Evolutionary conservation across 2,329 filamentous ascomycete genomes (phyloP), one percentile per base, ranked within the genome.

Genomic region (Nemania diffusa): DNA sequence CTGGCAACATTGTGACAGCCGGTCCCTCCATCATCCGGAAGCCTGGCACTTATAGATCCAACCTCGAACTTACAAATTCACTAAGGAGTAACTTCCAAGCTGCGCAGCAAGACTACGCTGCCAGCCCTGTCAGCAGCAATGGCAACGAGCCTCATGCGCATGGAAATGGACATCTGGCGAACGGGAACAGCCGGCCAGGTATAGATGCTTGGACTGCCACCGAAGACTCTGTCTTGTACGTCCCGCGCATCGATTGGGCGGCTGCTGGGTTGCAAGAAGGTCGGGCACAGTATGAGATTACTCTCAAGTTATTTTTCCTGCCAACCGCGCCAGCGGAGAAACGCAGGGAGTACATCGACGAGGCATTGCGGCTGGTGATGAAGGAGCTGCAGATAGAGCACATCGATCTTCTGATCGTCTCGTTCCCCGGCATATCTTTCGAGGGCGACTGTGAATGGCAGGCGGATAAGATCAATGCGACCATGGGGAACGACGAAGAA

Each of bases 281-380:
- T 73, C 85, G 91, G 27, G 84, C 87, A 66, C 90, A 94, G 73
- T 99, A 99, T 82, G 94, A 97, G 77, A 94, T 97, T 75, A 97
- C 95, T 0, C 91, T 96, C 68, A 99, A 99, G 81, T 82, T 99
- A 24, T 99, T 99, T 84, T 97, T 96, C 80, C 86, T 98, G 29
- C 91, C 93, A 1, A 88, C 87, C 20, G 87, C 92, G 60, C 85
- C 90, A 9, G 81, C 88, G 1, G 84, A 85, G 20, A 82, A 89
- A 71, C 88, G 95, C 67, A 87, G 87, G 72, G 83, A 84, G 62
- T 91, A 97, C 77, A 91, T 92, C 8, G 81, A 86, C 62, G 92
- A 97, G 76, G 95, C 96, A 1, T 84, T 99, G 72, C 84, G 88
- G 58, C 81, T 97, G 9, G 94, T 98, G 9, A 84, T 91, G 71